Evolutionary conservation across 1,284 basidiomycete genomes (phyloP), one percentile per base, ranked within the genome.

Genomic region (Neonothopanus nambi): DNA sequence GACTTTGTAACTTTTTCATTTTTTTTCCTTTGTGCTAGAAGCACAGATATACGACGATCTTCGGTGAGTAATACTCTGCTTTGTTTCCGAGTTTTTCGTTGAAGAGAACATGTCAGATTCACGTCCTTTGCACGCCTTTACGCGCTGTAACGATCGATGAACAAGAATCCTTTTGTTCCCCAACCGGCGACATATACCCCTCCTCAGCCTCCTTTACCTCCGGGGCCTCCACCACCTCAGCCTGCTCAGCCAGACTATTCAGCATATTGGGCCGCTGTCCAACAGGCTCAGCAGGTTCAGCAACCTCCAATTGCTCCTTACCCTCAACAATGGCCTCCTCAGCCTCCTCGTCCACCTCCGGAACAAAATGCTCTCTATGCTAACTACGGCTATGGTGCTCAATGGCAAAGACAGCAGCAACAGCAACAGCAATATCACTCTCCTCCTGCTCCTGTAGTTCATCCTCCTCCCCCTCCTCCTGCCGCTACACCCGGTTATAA

Each of bases 361-460:
- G 82, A 89, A 60, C 88, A 91, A 64, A 86, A 83, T 63, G 85
- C 88, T 23, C 64, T 92, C 33, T 92, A 91, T 61, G 89, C 89
- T 2, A 92, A 92, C 65, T 92, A 92, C 63, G 89, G 89, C 24
- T 92, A 92, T 65, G 88, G 89, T 2, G 75, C 78, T 39, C 85
- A 85, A 59, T 74, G 70, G 52, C 66, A 73, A 52, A 85, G 83
- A 82, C 86, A 85, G 61, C 80, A 78, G 52, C 79, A 80, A 57
- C 82, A 82, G 56, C 82, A 82, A 53, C 84, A 82, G 52, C 78
- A 79, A 30, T 78, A 76, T 43, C 80, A 75, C 57, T 77, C 79
- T 51, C 77, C 80, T 38, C 75, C 82, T 39, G 75, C 79, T 20
- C 72, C 79, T 54, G 68, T 71, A 13, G 80, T 79, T 51, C 70